phyloP scores from a whole-genome alignment of 768 basidiomycete species.

The Trametes cingulata region DNA sequence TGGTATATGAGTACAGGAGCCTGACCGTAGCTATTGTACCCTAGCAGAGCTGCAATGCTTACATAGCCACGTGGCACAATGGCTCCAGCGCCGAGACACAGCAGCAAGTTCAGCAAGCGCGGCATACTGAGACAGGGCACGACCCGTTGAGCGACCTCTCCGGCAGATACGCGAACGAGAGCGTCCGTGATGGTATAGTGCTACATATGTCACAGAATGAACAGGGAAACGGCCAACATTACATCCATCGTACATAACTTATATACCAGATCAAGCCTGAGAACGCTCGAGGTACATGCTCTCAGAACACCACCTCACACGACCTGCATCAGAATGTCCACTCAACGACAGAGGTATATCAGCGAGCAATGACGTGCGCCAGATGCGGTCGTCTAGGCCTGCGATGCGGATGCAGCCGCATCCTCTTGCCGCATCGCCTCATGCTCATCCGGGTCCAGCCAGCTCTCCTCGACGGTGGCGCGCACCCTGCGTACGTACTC shows the following conservation, averaged over 20 bases:
- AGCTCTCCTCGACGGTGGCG: slow-evolving; percentile 91
- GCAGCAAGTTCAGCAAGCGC: no score
- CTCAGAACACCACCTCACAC: not conserved
- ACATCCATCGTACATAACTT: slow-evolving; percentile 6
- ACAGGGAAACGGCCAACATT: not conserved
- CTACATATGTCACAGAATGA: slow-evolving; percentile 9
- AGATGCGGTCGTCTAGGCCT: not conserved
- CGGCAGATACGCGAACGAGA: not conserved
- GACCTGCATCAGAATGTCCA: not conserved
- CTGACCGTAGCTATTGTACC: no score
- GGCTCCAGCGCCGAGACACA: no score
- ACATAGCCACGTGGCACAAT: no score
- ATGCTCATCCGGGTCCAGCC: slow-evolving; percentile 78
- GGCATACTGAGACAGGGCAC: no score
- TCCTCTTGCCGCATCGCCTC: slow-evolving; percentile 54
- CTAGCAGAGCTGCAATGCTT: no score
- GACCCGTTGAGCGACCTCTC: not conserved
- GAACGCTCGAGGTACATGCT: not conserved
- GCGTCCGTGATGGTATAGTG: not conserved
- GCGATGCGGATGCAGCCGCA: not conserved
- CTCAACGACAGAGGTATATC: no score
- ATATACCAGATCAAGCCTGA: not conserved
- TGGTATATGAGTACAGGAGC: no score
- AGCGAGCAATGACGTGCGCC: no score
- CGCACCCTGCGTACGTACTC: slow-evolving; percentile 95